Base-by-base conservation (phyloP, 805 yeast genomes). In the Saccharomycopsis sp. region DNA sequence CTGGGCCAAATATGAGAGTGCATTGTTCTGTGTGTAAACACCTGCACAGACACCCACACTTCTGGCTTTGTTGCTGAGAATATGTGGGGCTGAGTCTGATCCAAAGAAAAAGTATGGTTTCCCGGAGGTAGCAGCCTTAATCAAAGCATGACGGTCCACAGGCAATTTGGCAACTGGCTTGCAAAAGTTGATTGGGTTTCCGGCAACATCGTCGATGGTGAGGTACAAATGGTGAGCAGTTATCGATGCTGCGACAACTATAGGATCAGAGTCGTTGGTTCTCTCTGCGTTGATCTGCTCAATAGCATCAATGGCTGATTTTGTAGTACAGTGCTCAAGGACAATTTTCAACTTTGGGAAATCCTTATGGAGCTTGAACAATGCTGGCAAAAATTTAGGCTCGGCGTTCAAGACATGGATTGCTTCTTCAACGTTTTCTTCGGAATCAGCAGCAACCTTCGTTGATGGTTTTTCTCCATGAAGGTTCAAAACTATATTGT, bases 21-120 rank as follows among this genome's bases (percentile, higher is more conserved):
- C 96, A 64, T 81, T 81, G 21, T 89, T 80, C 71, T 94, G 99
- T 1, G 98, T 89, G 72, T 81, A 94, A 7, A 94, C 97, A 67
- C 99, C 99, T n/a, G 99, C 99, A 66, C 97, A 90, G 16, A 92
- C 97, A 21, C 91, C 92, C 41, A 77, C 74, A 64, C 83, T 90
- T 61, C 79, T 85, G 24, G 89, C 77, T 71, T 95, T 95, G 60
- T 84, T 84, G 62, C 81, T 80, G 24, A 89, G 67, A 5, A 97
- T 96, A 70, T 94, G 99, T 24, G 99, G 99, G 34, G 99, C 99
- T 21, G 97, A 89, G 70, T 94, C 99, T 1, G 97, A 89, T 4
- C 99, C 99, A 68, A 91, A 94, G 75, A 94, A 89, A 71, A 91
- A 94, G 76, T 84, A 91, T 48, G 96, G 89, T 64, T 87, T 84